Evolutionary conservation across 2,329 filamentous ascomycete genomes (phyloP).

Genomic region (Nemania bipapillata): DNA sequence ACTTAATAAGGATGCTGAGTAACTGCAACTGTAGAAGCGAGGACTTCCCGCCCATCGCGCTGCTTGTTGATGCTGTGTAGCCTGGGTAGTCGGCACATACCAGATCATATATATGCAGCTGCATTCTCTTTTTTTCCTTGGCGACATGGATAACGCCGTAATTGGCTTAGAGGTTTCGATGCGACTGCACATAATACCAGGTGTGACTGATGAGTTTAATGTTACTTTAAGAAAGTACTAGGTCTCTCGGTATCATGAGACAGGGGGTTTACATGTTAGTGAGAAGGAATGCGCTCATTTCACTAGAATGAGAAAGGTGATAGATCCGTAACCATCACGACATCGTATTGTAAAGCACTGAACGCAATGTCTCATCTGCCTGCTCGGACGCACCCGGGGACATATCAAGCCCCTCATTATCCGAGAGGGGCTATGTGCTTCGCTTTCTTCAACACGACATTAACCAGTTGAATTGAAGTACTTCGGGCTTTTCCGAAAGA

Average conservation of each 20-base stretch:
- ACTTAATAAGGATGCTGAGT: conserved; percentile 18
- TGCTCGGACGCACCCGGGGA: not conserved
- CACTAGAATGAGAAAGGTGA: not conserved
- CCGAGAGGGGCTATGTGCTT: not conserved
- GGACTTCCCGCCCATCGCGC: not conserved
- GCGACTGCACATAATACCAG: conserved; percentile 2
- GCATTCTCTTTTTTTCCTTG: conserved; percentile 6
- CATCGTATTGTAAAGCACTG: not conserved
- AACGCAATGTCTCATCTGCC: not conserved
- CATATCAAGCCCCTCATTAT: not conserved
- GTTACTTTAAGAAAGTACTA: not conserved
- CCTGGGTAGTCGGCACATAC: not conserved
- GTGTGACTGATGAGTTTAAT: not conserved
- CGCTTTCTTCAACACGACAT: not conserved
- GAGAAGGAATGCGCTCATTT: not conserved
- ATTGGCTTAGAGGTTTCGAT: not conserved
- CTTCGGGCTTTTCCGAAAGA: not conserved
- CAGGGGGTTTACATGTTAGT: not conserved
- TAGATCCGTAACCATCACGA: not conserved
- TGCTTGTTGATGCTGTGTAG: conserved; percentile 10
- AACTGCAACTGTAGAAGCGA: not conserved
- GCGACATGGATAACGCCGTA: conserved; percentile 3
- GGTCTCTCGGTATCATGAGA: not conserved
- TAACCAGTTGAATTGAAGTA: not conserved
- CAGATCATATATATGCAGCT: conserved; percentile 5